Evolutionary conservation across 2,329 filamentous ascomycete species (phyloP), one percentile per base, ranked within the genome.

Genomic region (Trichoderma sp.): DNA sequence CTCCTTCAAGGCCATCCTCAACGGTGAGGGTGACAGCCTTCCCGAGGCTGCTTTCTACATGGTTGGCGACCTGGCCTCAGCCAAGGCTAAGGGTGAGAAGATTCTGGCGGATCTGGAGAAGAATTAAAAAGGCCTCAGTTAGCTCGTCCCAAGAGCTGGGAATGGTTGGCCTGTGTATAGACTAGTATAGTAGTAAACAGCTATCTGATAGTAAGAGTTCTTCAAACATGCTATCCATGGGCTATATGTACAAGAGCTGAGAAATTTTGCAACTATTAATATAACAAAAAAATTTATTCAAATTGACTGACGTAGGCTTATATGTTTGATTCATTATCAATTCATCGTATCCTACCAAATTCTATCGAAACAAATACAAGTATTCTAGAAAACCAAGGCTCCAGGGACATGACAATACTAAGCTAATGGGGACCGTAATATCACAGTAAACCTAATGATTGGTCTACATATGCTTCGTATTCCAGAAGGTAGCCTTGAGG

Each of bases 71-170:
- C 92, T 98, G 82, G 94, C 94, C 82, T 95, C 94, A 79, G 97
- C 95, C 81, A 94, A 94, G 85, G 92, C 90, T 84, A 99, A 99
- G 95, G 97, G 96, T 90, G 95, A 98, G 93, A 98, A 98, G 95
- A 98, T 99, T 91, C 89, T 99, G 85, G 95, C 97, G 82, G 97
- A 98, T 83, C 91, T 98, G 83, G 94, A 97, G 86, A 88, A 88
- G 83, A 88, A 87, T 83, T 87, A 88, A 86, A 82, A 78, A 80
- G 79, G 78, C 81, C 82, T 60, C 80, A 78, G 78, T 81, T 82
- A 80, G 80, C 80, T 83, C 82, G 83, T 83, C 81, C 79, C 80
- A 78, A 81, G 81, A 80, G 82, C 81, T 79, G 78, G 79, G 80
- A 79, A 79, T 75, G 80, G 80, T 76, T 79, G 85, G 84, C 85